Base-by-base conservation (phyloP, 106 monocot species). In the Alisma plantagoaquatica region DNA sequence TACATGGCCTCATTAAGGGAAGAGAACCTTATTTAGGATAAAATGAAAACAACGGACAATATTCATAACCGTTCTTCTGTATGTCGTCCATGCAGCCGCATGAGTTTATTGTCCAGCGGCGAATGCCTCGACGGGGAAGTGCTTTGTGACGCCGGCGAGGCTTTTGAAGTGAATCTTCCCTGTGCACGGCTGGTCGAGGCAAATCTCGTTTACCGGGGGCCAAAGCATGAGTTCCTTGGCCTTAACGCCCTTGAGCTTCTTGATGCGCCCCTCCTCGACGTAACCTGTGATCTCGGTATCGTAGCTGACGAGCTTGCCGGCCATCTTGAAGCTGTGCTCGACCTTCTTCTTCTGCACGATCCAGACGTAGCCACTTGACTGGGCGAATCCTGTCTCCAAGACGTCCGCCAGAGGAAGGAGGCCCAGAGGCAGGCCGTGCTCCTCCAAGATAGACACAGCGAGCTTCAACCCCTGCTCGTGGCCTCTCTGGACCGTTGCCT, bases 161-260 rank as follows among this genome's bases (percentile, higher is more conserved):
- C 71, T 44, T 43, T 73, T 77, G 53, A 69, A 77, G n/a, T 45
- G 65, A 26, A 77, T 70, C 56, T 64, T 82, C 16, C 21, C 27
- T 2, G 31, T 10, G 26, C 49, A 52, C 10, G 76, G 59, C 5
- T 69, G 68, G 10, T 68, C 69, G 11, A 69, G 68, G 28, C 54
- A 68, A 3, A 73, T 29, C 47, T 77, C 76, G 2, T 29, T 27
- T 9, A 81, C 47, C 1, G 65, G 29, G 12, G 74, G 15, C 82
- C 73, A 77, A 14, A 73, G 27, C 31, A 77, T 20, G 5, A 77
- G 33, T 56, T 76, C 68, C 33, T 59, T 76, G 12, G 54, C 51
- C 75, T 81, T 81, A 14, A 81, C 72, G 8, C 76, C 76, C 1
- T 67, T 68, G 0, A 81, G 25, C 49, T 72, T 81, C 63, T 54